phyloP scores from a whole-genome alignment of 2,329 filamentous ascomycete species.

The Lecanicillium sp. region DNA sequence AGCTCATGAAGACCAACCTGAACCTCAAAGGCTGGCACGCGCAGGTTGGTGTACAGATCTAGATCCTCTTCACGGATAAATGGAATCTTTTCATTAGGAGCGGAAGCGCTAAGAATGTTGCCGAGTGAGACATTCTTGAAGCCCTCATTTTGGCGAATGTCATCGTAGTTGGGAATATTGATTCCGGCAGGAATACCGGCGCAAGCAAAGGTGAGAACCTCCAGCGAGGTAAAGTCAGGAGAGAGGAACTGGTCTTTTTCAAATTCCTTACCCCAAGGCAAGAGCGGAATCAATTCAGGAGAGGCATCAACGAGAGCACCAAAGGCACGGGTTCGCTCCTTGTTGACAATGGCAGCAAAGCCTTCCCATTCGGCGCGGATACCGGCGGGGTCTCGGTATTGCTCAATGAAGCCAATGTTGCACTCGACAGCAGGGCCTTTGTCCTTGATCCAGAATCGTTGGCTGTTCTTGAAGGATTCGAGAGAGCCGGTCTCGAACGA shows the following conservation, averaged over 20 bases:
- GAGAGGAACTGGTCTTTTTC: conserved; percentile 95
- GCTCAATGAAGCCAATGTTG: conserved; percentile 80
- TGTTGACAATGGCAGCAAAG: conserved; percentile 77
- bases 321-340: conserved; percentile 84
- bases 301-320: conserved; percentile 76
- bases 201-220: conserved; percentile 72
- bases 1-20: conserved; percentile 94
- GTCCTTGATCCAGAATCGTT: conserved; percentile 75
- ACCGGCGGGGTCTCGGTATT: conserved; percentile 74
- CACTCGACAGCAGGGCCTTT: conserved; percentile 73
- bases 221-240: conserved; percentile 90
- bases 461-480: conserved; percentile 70
- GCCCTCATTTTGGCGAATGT: conserved; percentile 71
- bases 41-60: conserved; percentile 70
- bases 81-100: conserved; percentile 83
- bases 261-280: conserved; percentile 83
- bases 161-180: conserved; percentile 65
- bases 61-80: conserved; percentile 78
- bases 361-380: conserved; percentile 80
- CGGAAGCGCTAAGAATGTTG: conserved; percentile 86
- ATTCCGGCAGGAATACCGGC: conserved; percentile 61
- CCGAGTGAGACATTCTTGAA: conserved; percentile 94
- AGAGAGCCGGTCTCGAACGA: conserved; percentile 70
- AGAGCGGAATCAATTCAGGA: conserved; percentile 72
- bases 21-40: conserved; percentile 84